Percentiles rank a stretch among this genome's conserved stretches.
These are phyloP conservation scores for Pythium oligandrum DNA, from an alignment of 352 stramenopile species.

Conservation along the genomic window DNA sequence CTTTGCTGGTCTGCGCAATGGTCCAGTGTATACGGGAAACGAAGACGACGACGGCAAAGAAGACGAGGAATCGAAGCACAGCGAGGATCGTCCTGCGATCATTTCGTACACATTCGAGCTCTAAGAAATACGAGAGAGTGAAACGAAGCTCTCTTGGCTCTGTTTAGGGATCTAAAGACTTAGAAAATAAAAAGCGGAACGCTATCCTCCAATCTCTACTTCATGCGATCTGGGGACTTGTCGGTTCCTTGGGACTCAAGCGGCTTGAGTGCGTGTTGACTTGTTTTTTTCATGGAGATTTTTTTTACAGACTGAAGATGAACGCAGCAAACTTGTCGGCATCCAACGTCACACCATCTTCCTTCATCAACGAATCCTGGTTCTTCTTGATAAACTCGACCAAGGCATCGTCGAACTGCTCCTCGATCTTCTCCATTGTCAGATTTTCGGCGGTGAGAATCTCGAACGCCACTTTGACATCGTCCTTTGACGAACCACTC, in stretches of 20 bases:
- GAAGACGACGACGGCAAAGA: conserved; percentile 19
- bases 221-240: too few species aligned
- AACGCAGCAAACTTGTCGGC: conserved; percentile 72
- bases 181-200: too few species aligned
- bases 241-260: too few species aligned
- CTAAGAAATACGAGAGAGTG: conserved; percentile 12
- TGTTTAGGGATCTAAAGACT: too few species aligned
- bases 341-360: conserved; percentile 59
- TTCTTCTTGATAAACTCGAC: conserved; percentile 83
- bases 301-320: conserved; percentile 71
- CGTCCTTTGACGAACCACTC: conserved; percentile 75
- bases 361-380: conserved; percentile 37
- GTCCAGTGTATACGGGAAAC: conserved; percentile 17
- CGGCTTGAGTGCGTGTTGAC: too few species aligned
- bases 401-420: conserved; percentile 72
- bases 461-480: conserved; percentile 80
- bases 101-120: conserved; percentile 74
- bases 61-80: conserved; percentile 18
- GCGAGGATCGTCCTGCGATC: conserved; percentile 28
- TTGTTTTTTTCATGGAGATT: too few species aligned
- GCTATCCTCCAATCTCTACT: too few species aligned
- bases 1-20: conserved; percentile 60
- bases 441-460: conserved; percentile 70
- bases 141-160: too few species aligned
- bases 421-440: conserved; percentile 70